Conservation (phyloP, 305 asterid genomes). For the Solanum hybrid region DNA sequence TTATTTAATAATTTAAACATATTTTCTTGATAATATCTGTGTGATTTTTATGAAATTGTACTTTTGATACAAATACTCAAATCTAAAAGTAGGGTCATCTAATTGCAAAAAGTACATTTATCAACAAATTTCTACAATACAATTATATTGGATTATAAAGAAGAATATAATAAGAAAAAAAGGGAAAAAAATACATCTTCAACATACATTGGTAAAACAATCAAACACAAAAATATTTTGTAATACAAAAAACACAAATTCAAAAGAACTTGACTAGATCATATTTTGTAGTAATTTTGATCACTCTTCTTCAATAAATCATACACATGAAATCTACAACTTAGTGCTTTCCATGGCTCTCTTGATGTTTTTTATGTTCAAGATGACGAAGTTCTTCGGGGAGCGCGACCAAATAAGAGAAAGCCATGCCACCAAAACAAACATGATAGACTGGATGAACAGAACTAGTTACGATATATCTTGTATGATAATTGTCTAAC, state of each 20-base stretch:
- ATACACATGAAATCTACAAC: background rate
- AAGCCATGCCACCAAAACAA: conserved; percentile 75
- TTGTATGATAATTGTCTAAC: conserved; percentile 55
- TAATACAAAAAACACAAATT: background rate
- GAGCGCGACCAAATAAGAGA: conserved; percentile 83
- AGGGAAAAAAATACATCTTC: background rate
- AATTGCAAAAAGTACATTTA: background rate
- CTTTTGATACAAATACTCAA: background rate
- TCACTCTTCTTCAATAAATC: background rate
- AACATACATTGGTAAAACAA: background rate
- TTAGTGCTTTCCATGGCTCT: background rate
- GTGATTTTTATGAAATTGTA: background rate
- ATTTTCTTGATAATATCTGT: background rate
- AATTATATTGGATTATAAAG: background rate
- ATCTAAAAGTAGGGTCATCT: background rate
- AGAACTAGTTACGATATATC: conserved; percentile 61
- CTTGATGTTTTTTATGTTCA: conserved; percentile 44
- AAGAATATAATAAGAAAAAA: background rate
- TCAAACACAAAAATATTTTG: background rate
- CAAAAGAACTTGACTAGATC: background rate
- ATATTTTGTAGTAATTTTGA: background rate
- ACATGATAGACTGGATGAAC: conserved; percentile 57
- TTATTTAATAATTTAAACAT: background rate
- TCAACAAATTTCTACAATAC: background rate
- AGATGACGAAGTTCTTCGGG: conserved; percentile 99